A percentile compares a stretch with the other conserved stretches of the same genome.
Conservation (phyloP, 179 eudicot species). For the Corrigiola litoralis region DNA sequence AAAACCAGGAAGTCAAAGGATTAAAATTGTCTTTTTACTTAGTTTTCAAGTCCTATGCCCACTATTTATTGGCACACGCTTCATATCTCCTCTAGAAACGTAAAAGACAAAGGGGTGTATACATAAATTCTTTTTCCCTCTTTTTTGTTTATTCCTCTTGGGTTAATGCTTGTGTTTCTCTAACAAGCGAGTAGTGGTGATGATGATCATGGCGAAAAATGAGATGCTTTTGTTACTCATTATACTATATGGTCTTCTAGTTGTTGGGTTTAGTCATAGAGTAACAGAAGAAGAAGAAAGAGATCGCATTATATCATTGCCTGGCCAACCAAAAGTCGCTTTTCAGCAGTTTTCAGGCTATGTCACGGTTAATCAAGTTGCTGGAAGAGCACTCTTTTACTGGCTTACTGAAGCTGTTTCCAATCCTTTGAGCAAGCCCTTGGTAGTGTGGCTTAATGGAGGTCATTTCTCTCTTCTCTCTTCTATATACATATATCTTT, state of each 20-base stretch:
- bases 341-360: slow-evolving; percentile 83
- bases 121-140: neutral
- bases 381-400: slow-evolving; percentile 80
- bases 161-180: no score
- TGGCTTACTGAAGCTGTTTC: slow-evolving; percentile 80
- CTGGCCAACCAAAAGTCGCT: slow-evolving; percentile 76
- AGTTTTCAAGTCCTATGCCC: slow-evolving; percentile 2
- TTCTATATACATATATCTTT: neutral
- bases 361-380: slow-evolving; percentile 58
- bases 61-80: slow-evolving; percentile 24
- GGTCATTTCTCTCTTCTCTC: slow-evolving; percentile 30
- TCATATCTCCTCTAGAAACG: neutral
- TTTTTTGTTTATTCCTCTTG: no score
- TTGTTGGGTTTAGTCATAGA: neutral
- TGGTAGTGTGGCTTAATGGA: slow-evolving; percentile 96
- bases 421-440: slow-evolving; percentile 49
- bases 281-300: slow-evolving; percentile 36
- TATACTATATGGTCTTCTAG: neutral
- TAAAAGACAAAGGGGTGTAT: neutral
- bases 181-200: neutral
- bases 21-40: slow-evolving; percentile 7
- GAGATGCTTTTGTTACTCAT: neutral
- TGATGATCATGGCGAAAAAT: slow-evolving; percentile 5
- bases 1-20: slow-evolving; percentile 1
- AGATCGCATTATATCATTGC: slow-evolving; percentile 56